Conservation (phyloP, 176 grass and related monocot species). For the Pontederia paniculata region DNA sequence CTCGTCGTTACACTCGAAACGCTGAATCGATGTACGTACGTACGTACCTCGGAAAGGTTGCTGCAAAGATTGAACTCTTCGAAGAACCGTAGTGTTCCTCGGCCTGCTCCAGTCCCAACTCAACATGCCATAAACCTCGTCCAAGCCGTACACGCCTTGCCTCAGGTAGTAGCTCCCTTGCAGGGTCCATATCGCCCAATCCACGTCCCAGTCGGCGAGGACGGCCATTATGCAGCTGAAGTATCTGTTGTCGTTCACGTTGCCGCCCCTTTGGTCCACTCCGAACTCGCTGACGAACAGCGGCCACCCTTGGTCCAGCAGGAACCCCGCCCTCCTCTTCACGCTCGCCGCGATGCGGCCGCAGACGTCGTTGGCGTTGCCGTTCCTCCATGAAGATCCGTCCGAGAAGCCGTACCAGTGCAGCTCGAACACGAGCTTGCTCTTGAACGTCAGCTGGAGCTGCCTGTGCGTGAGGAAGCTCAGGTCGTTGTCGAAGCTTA, state of each 20-base stretch:
- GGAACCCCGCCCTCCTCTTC: slow-evolving; percentile 8
- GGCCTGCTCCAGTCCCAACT: slow-evolving; percentile 5
- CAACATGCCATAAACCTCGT: slow-evolving; percentile 9
- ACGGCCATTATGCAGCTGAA: slow-evolving; percentile 4
- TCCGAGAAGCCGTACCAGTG: slow-evolving; percentile 13
- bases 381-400: neutral
- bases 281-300: slow-evolving; percentile 12
- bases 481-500: slow-evolving; percentile 1
- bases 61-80: slow-evolving; percentile 5
- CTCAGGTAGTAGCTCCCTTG: slow-evolving; percentile 13
- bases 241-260: slow-evolving; percentile 9
- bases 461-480: neutral
- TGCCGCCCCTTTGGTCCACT: slow-evolving; percentile 6
- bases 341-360: neutral
- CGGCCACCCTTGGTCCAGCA: slow-evolving; percentile 14
- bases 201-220: slow-evolving; percentile 1
- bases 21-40: neutral
- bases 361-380: slow-evolving; percentile 4
- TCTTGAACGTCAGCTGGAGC: neutral
- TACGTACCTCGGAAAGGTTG: slow-evolving; percentile 3
- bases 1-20: no score
- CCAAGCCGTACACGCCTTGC: neutral
- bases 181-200: slow-evolving; percentile 9
- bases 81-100: neutral
- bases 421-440: slow-evolving; percentile 6